Evolutionary conservation across 1,139 yeast genomes (phyloP), one percentile per base, ranked within the genome.

Genomic region (Hanseniaspora sp.): DNA sequence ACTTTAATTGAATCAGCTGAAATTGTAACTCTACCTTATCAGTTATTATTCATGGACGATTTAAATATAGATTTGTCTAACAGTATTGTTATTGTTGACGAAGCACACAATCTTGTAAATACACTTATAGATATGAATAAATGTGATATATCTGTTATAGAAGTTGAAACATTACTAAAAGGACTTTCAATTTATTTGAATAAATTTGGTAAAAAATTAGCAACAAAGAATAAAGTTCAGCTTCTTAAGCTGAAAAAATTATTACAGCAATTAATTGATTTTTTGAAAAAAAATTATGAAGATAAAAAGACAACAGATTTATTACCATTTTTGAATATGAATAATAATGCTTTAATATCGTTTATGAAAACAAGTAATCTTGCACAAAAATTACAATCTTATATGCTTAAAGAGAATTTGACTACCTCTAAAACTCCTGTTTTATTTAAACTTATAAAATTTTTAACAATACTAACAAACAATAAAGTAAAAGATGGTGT

Each of bases 91-190:
- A 77, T 92, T 3, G 82, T 90, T 40, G 98, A 90, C 64, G 98
- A 90, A 64, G 97, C 97, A 0, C 98, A 90, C 64, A 90, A 90
- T 64, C 70, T 90, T 43, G 65, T 88, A 35, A 96, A 88, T 60
- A 81, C 90, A 0, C 79, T 90, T 5, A 77, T 83, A 1, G 71
- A 85, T 0, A 70, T 90, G 58, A 76, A 84, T 61, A 86, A 96
- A 0, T 75, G 80, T 1, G 67, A 76, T 3, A 71, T 90, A 1
- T 72, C 83, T 0, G 61, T 72, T 0, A 55, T 61, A 0, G 90
- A 85, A 34, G 69, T 86, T 12, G 69, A 76, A 6, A 18, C 23
- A 3, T 30, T 49, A 7, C 12, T 46, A 1, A 61, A 63, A 11
- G 78, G 82, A 0, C 64, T 88, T 49, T 72, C 76, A 47, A 58